phyloP scores from a whole-genome alignment of 2,329 filamentous ascomycete species.

The Chalara sp. region DNA sequence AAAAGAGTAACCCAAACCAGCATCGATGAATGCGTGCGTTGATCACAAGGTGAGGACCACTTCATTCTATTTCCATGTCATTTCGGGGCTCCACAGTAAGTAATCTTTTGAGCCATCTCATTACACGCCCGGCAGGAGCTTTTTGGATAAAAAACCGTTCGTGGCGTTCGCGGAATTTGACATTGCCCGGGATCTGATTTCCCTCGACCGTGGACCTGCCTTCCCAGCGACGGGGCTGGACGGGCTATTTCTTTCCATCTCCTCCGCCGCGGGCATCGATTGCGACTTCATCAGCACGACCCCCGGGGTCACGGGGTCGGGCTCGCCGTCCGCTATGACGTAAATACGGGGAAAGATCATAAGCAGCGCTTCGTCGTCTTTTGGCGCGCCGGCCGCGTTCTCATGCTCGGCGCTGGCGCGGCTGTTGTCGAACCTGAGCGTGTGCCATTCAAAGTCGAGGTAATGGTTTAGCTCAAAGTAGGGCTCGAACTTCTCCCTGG shows the following conservation, averaged over 20 bases:
- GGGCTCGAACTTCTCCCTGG: not conserved
- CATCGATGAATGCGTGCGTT: too few species aligned
- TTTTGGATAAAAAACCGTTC: too few species aligned
- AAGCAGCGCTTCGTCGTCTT: not conserved
- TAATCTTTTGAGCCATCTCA: too few species aligned
- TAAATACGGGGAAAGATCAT: not conserved
- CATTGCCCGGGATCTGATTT: not conserved
- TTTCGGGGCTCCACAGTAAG: too few species aligned
- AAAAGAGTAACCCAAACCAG: too few species aligned
- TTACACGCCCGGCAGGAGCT: too few species aligned
- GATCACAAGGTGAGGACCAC: too few species aligned
- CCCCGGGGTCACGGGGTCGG: not conserved
- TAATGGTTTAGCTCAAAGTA: not conserved
- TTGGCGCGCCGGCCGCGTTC: not conserved
- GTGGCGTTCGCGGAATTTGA: not conserved
- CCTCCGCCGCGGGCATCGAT: not conserved
- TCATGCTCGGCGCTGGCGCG: not conserved
- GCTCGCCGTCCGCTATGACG: not conserved
- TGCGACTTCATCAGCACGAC: constrained; percentile 1
- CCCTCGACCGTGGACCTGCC: not conserved
- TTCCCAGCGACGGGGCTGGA: not conserved
- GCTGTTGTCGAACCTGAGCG: not conserved
- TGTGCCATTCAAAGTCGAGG: not conserved
- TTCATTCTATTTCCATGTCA: too few species aligned
- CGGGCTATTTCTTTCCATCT: not conserved